phyloP scores from a whole-genome alignment of 1,284 basidiomycete species.

The Moniliophthora roreri region DNA sequence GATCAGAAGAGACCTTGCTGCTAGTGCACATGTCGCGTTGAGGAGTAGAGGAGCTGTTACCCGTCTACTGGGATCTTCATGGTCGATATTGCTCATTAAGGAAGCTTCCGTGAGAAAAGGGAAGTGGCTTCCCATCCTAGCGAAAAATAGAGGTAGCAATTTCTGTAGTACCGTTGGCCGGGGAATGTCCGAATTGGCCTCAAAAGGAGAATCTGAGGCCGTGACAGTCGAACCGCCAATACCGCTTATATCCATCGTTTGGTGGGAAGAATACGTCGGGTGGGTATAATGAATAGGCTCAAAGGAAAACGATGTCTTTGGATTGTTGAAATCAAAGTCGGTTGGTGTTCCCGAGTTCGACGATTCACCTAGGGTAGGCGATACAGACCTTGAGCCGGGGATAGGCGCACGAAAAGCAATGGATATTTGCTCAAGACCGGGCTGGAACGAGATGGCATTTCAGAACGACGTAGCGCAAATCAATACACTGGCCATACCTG shows the following conservation, averaged over 20 bases:
- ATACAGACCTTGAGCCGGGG: conserved; percentile 8
- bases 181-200: conserved; percentile 12
- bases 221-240: neutral
- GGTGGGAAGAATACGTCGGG: neutral
- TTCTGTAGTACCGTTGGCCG: conserved; percentile 6
- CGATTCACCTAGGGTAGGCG: conserved; percentile 1
- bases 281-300: conserved; percentile 13
- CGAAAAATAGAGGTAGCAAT: conserved; percentile 12
- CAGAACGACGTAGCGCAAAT: neutral
- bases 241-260: neutral
- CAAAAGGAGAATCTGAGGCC: conserved; percentile 9
- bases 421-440: conserved; percentile 14
- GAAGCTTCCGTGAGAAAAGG: conserved; percentile 11
- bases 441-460: neutral
- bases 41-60: conserved; percentile 13
- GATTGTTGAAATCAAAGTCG: neutral
- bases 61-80: conserved; percentile 11
- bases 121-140: conserved; percentile 15
- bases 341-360: neutral
- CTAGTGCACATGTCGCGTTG: conserved; percentile 14
- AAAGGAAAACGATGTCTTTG: conserved; percentile 11
- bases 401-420: conserved; percentile 13
- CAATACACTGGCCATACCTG: conserved; percentile 1
- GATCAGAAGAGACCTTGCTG: conserved; percentile 8
- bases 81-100: conserved; percentile 12